These are phyloP conservation scores for Pulicaria dysenterica DNA, from an alignment of 129 eudicot species.

Conservation along the genomic window DNA sequence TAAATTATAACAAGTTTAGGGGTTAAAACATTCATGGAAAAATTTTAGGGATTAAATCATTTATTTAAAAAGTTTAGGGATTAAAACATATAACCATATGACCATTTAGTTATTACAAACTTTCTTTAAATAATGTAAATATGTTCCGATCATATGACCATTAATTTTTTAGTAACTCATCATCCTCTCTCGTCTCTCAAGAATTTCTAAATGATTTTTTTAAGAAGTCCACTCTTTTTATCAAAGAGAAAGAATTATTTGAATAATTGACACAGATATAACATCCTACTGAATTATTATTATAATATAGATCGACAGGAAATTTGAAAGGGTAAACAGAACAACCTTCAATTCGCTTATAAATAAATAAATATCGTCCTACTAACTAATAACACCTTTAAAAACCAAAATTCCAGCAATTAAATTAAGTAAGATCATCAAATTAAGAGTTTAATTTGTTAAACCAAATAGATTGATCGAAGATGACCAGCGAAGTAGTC, in stretches of 20 bases:
- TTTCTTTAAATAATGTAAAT: too few species aligned
- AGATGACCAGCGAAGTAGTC: conserved; percentile 29
- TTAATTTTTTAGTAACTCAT: background rate
- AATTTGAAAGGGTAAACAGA: background rate
- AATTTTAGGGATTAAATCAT: too few species aligned
- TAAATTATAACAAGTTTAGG: too few species aligned
- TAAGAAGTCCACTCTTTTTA: background rate
- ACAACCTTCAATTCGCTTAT: background rate
- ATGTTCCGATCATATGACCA: too few species aligned
- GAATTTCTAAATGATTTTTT: conserved; percentile 3
- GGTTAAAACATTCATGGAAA: too few species aligned
- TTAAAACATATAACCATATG: too few species aligned
- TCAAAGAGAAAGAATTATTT: background rate
- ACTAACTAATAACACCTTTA: too few species aligned
- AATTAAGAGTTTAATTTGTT: too few species aligned
- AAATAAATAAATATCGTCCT: background rate
- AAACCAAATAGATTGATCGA: background rate
- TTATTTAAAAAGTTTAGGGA: too few species aligned
- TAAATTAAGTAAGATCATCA: too few species aligned
- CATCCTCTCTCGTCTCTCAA: background rate
- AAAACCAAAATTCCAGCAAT: too few species aligned
- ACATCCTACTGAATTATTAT: background rate
- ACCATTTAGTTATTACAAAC: too few species aligned
- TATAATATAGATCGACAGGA: background rate
- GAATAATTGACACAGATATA: background rate